These are phyloP conservation scores for Monascus ruber DNA, from an alignment of 2,329 filamentous ascomycete genomes.

Conservation along the genomic window DNA sequence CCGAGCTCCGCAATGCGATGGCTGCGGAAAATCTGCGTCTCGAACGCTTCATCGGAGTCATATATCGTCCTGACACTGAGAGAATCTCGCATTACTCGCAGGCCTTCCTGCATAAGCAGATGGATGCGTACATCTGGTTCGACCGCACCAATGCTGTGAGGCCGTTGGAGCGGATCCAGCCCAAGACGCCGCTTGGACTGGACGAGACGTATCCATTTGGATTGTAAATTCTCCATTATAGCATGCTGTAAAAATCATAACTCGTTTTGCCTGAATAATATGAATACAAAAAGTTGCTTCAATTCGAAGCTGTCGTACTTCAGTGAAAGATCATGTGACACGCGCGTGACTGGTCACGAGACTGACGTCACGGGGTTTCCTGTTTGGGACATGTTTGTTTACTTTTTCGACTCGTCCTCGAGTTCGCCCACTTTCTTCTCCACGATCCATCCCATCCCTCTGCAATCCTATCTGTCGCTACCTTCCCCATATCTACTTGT, in stretches of 20 bases:
- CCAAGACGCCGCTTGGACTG: slow-evolving; percentile 28
- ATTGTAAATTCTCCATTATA: slow-evolving; percentile 15
- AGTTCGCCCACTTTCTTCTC: neutral
- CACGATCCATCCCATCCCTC: neutral
- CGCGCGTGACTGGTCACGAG: neutral
- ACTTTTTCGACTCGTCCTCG: neutral
- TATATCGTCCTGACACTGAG: slow-evolving; percentile 42
- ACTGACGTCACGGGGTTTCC: neutral
- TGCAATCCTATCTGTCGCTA: neutral
- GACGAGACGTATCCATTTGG: slow-evolving; percentile 45
- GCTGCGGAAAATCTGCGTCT: slow-evolving; percentile 24
- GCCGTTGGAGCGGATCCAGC: slow-evolving; percentile 37
- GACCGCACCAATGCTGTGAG: slow-evolving; percentile 36
- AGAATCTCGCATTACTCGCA: slow-evolving; percentile 39
- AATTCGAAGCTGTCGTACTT: too few species aligned
- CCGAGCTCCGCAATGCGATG: slow-evolving; percentile 26
- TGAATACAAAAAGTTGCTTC: too few species aligned
- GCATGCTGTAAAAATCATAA: too few species aligned
- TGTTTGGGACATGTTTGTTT: neutral
- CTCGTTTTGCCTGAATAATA: too few species aligned
- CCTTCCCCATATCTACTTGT: neutral
- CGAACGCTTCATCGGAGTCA: slow-evolving; percentile 44
- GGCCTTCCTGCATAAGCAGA: slow-evolving; percentile 36
- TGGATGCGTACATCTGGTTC: slow-evolving; percentile 42
- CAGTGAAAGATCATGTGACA: neutral